phyloP scores from a whole-genome alignment of 805 yeast genomes.

The Cyberlindnera mrakii region DNA sequence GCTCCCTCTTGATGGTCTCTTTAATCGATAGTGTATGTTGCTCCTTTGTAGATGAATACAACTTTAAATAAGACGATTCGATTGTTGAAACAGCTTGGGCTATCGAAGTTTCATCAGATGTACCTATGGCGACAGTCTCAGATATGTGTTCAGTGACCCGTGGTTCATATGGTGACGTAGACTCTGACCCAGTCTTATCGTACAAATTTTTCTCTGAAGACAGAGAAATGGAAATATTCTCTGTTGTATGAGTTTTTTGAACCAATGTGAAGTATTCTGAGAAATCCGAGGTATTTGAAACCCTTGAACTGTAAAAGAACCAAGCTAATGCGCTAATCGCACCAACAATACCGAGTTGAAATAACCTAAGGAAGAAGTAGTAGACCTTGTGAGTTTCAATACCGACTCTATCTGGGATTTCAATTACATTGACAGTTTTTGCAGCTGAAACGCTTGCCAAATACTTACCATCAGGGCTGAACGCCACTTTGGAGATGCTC shows the following conservation, averaged over 20 bases:
- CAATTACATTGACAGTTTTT: conserved; percentile 58
- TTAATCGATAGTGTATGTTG: no score
- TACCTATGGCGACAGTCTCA: no score
- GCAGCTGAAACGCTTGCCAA: conserved; percentile 77
- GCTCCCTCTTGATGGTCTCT: no score
- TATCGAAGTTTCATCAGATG: no score
- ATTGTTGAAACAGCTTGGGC: no score
- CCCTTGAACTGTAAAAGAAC: conserved; percentile 11
- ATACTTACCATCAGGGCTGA: conserved; percentile 62
- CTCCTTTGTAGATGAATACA: no score
- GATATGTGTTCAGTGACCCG: no score
- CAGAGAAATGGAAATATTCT: not conserved
- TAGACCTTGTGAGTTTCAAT: conserved; percentile 22
- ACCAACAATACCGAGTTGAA: conserved; percentile 10
- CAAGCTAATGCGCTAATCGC: conserved; percentile 9
- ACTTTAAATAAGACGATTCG: no score
- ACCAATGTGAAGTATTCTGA: conserved; percentile 22
- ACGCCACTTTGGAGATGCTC: conserved; percentile 66
- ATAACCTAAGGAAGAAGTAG: conserved; percentile 17
- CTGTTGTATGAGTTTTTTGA: conserved; percentile 6
- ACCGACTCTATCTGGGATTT: conserved; percentile 46
- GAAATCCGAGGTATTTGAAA: conserved; percentile 7
- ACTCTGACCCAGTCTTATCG: no score
- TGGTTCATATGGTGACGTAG: no score
- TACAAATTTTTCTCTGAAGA: no score